Conservation (phyloP, 192 early-diverging fungal species). For the Gigaspora rosea region DNA sequence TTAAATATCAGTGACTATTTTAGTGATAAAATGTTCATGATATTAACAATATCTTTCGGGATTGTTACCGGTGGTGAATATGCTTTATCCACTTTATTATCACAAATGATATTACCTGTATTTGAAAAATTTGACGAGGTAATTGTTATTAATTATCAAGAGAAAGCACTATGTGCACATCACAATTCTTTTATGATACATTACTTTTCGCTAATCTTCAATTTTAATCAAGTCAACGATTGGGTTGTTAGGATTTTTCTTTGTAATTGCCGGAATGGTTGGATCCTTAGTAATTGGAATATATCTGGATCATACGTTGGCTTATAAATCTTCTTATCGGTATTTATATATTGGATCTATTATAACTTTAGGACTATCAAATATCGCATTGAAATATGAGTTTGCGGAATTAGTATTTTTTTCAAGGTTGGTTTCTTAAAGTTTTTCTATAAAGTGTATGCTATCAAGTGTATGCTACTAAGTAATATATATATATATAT, state of each 20-base stretch:
- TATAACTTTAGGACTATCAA: slow-evolving; percentile 31
- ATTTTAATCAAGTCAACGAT: slow-evolving; percentile 14
- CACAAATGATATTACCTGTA: slow-evolving; percentile 42
- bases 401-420: slow-evolving; percentile 26
- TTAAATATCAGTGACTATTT: not conserved
- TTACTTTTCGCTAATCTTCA: too few species aligned
- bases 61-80: slow-evolving; percentile 44
- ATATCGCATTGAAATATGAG: slow-evolving; percentile 25
- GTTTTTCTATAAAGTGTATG: too few species aligned
- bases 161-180: not conserved
- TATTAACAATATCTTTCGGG: slow-evolving; percentile 39
- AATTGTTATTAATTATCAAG: not conserved
- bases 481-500: too few species aligned
- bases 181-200: not conserved
- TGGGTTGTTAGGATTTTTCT: slow-evolving; percentile 37
- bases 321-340: slow-evolving; percentile 35
- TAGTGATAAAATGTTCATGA: slow-evolving; percentile 32
- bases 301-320: slow-evolving; percentile 37
- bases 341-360: slow-evolving; percentile 32
- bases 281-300: slow-evolving; percentile 40
- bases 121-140: slow-evolving; percentile 37
- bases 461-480: too few species aligned
- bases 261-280: slow-evolving; percentile 40
- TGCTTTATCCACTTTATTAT: slow-evolving; percentile 43
- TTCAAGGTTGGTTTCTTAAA: slow-evolving; percentile 36